Conservation (phyloP, 108 stramenopile genomes). For the Conticribra weissflogii region DNA sequence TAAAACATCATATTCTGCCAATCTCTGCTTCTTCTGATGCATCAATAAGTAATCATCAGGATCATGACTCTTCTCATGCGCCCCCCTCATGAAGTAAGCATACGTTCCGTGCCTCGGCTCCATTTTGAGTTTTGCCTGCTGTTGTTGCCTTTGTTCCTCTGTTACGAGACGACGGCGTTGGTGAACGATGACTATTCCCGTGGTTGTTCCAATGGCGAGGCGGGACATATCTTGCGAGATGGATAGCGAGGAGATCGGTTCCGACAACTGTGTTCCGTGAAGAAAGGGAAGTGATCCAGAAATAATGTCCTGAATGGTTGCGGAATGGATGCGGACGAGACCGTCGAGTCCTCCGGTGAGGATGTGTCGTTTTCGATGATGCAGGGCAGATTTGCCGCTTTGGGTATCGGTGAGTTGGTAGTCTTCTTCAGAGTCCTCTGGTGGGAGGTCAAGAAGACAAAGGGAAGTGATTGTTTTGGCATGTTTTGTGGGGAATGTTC, state of each 20-base stretch:
- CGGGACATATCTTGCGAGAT: slow-evolving; percentile 59
- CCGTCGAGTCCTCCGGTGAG: slow-evolving; percentile 80
- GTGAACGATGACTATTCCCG: slow-evolving; percentile 65
- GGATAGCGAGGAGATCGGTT: slow-evolving; percentile 69
- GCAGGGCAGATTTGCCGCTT: background rate
- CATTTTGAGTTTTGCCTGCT: background rate
- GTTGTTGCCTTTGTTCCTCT: background rate
- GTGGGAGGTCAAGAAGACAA: slow-evolving; percentile 43
- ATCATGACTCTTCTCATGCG: slow-evolving; percentile 59
- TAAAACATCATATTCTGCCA: slow-evolving; percentile 72
- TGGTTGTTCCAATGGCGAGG: slow-evolving; percentile 73
- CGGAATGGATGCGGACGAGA: slow-evolving; percentile 71
- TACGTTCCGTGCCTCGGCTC: slow-evolving; percentile 80
- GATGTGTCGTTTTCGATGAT: slow-evolving; percentile 51
- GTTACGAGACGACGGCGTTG: slow-evolving; percentile 50
- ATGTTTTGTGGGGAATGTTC: slow-evolving; percentile 67
- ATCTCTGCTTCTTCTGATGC: slow-evolving; percentile 65
- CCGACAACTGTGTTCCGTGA: slow-evolving; percentile 64
- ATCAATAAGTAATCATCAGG: slow-evolving; percentile 69
- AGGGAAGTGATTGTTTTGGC: slow-evolving; percentile 86
- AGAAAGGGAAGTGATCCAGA: slow-evolving; percentile 60
- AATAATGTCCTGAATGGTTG: slow-evolving; percentile 30
- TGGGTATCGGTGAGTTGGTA: too few relatives aligned
- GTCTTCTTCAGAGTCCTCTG: slow-evolving; percentile 41
- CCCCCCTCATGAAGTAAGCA: slow-evolving; percentile 79